A percentile compares a stretch with the other conserved stretches of the same genome.
Evolutionary conservation across 345 rosid species (phyloP).

Genomic region (Punica granatum): DNA sequence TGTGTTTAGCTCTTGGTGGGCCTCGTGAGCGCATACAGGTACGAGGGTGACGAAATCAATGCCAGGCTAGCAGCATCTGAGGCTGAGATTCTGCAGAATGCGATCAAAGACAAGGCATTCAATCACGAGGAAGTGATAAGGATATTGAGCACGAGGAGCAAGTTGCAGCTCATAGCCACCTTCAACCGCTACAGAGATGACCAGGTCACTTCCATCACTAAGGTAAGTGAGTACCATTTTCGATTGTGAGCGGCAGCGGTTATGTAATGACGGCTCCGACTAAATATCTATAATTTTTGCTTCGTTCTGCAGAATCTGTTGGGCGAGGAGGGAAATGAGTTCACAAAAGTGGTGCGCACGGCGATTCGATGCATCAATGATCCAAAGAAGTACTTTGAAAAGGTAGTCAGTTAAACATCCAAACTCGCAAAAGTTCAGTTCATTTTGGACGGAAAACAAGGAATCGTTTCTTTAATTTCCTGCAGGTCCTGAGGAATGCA

Average conservation of each 20-base stretch:
- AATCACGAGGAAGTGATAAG: conserved; percentile 52
- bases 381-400: conserved; percentile 42
- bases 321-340: conserved; percentile 14
- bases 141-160: conserved; percentile 57
- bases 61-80: conserved; percentile 34
- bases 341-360: conserved; percentile 20
- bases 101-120: conserved; percentile 30
- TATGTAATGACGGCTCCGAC: neutral
- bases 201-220: conserved; percentile 39
- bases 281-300: neutral
- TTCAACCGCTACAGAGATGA: conserved; percentile 49
- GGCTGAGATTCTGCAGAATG: conserved; percentile 42
- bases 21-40: conserved; percentile 45
- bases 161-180: conserved; percentile 47
- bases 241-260: neutral
- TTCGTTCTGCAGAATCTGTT: conserved; percentile 15
- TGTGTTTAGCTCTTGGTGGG: conserved; percentile 46
- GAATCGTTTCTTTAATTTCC: neutral
- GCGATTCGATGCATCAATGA: conserved; percentile 39
- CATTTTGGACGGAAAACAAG: neutral
- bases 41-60: conserved; percentile 43
- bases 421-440: neutral
- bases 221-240: conserved; percentile 17
- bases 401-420: conserved; percentile 22
- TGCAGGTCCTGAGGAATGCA: conserved; percentile 50